phyloP scores from a whole-genome alignment of 805 yeast species.

The Brettanomyces naardenensis region DNA sequence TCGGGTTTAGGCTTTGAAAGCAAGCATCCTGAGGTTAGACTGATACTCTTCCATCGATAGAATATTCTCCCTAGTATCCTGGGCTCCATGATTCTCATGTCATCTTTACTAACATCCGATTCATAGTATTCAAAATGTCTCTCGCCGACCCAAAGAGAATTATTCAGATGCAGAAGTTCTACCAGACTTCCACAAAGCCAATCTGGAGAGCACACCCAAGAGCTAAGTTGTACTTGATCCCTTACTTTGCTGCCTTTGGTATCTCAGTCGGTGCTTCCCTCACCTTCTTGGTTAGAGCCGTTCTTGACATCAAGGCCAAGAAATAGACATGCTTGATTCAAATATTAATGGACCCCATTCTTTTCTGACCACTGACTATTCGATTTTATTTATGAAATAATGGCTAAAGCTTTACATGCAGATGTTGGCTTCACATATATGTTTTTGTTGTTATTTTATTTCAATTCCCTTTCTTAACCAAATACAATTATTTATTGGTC shows the following conservation, averaged over 20 bases:
- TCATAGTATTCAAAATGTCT: neutral
- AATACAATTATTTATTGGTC: neutral
- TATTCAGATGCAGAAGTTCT: slow-evolving; percentile 50
- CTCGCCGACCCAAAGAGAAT: slow-evolving; percentile 24
- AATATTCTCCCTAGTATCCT: no score
- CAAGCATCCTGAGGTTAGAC: no score
- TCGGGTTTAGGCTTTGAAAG: no score
- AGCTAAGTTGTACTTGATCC: slow-evolving; percentile 65
- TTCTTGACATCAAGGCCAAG: slow-evolving; percentile 53
- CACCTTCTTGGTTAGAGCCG: slow-evolving; percentile 66
- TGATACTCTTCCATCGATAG: no score
- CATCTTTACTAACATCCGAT: no score
- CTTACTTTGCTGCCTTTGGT: slow-evolving; percentile 70
- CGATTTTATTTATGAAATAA: no score
- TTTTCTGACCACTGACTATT: neutral
- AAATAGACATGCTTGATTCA: slow-evolving; percentile 1
- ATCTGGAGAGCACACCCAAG: slow-evolving; percentile 52
- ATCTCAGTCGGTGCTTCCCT: slow-evolving; percentile 59
- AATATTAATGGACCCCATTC: neutral
- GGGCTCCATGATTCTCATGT: no score
- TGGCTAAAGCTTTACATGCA: no score
- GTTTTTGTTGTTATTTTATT: neutral
- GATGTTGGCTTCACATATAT: no score
- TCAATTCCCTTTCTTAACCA: neutral
- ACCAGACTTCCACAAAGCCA: slow-evolving; percentile 51